Base-by-base conservation (phyloP, 192 early-diverging fungal genomes). In the Entophlyctis helioformis region DNA sequence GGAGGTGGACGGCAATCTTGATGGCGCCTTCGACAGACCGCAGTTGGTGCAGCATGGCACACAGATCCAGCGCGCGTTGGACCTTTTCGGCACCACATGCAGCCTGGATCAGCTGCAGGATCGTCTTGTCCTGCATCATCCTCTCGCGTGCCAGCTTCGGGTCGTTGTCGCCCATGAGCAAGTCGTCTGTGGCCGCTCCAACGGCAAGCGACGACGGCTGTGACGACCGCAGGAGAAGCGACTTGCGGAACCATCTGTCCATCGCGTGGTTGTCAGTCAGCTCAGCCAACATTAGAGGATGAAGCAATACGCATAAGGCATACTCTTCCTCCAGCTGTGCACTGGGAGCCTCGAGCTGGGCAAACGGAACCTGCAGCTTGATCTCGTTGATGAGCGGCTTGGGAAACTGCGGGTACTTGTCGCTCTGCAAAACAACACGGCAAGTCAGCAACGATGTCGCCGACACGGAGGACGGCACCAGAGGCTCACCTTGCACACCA, bases 111-210 rank as follows among this genome's bases (percentile, higher is more conserved):
- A 90, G 63, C 36, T 80, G 54, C 23, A 96, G 49, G 1, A 84
- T 44, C 24, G 79, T 51, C 59, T 87, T 91, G 61, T 94, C 91
- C 56, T 87, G 82, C 32, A 84, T n/a, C n/a, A n/a, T n/a, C n/a
- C n/a, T n/a, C n/a, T n/a, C n/a, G n/a, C n/a, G n/a, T n/a, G n/a
- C n/a, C n/a, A n/a, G n/a, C n/a, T n/a, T n/a, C n/a, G n/a, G n/a
- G n/a, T n/a, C n/a, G n/a, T n/a, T n/a, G n/a, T n/a, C n/a, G n/a
- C n/a, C n/a, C n/a, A n/a, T n/a, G n/a, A n/a, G n/a, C n/a, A n/a
- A n/a, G n/a, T n/a, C n/a, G n/a, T n/a, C n/a, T n/a, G n/a, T n/a
- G n/a, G n/a, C n/a, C n/a, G n/a, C n/a, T n/a, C n/a, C n/a, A n/a
- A n/a, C n/a, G n/a, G n/a, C n/a, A n/a, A n/a, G n/a, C n/a, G n/a